Conservation (phyloP, 306 rosid species). For the Fagus sylvatica region DNA sequence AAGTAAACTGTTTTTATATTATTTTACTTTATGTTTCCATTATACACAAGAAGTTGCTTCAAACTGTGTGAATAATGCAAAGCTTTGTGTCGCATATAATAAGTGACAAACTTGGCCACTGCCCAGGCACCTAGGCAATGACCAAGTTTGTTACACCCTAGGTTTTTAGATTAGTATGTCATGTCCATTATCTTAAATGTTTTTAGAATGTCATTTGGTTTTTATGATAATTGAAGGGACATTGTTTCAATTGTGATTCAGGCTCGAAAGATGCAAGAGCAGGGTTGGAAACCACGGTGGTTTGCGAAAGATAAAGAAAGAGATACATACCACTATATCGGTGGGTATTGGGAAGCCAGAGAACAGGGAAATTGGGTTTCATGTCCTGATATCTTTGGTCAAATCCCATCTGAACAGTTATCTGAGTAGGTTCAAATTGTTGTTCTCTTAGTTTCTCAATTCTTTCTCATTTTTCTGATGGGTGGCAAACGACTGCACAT, state of each 20-base stretch:
- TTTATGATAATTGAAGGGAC: constrained; percentile 13
- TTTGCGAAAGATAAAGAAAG: constrained; percentile 71
- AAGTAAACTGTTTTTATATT: neutral
- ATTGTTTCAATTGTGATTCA: constrained; percentile 37
- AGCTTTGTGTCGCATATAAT: neutral
- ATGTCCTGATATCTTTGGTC: constrained; percentile 95
- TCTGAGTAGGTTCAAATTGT: constrained; percentile 48
- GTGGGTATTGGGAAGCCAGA: constrained; percentile 97
- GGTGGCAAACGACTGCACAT: constrained; percentile 27
- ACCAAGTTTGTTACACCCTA: neutral
- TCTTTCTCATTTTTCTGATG: constrained; percentile 40
- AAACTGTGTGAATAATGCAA: neutral
- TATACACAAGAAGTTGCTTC: neutral
- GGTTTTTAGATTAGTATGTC: neutral
- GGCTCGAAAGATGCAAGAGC: constrained; percentile 98
- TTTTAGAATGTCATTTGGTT: neutral
- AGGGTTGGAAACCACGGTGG: constrained; percentile 98
- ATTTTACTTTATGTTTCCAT: neutral
- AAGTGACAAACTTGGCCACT: neutral
- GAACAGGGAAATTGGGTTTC: constrained; percentile 70
- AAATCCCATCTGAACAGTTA: constrained; percentile 64
- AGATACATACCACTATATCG: constrained; percentile 72
- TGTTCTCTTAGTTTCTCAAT: constrained; percentile 19
- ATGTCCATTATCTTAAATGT: neutral
- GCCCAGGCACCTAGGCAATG: neutral